Percentiles rank a stretch among this genome's conserved stretches.
Conservation (phyloP, 768 basidiomycete species). For the Podaxis pistillaris region DNA sequence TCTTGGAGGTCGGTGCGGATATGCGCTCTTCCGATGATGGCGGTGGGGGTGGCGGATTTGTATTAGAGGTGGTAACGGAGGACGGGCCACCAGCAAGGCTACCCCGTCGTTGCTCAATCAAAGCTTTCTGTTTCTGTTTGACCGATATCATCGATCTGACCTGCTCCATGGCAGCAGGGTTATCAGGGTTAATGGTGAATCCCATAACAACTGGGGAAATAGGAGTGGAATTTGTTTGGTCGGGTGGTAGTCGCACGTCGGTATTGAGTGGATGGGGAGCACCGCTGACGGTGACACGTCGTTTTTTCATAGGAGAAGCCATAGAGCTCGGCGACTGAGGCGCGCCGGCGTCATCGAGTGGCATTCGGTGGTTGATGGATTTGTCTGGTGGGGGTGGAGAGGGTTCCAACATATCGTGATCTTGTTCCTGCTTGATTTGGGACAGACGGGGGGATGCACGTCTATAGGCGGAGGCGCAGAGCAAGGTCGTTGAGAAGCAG, state of each 20-base stretch:
- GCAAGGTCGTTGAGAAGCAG: slow-evolving; percentile 7
- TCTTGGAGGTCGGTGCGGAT: slow-evolving; percentile 9
- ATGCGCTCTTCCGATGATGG: slow-evolving; percentile 9
- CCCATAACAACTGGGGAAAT: slow-evolving; percentile 69
- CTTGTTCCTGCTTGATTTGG: slow-evolving; percentile 64
- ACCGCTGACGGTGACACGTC: slow-evolving; percentile 71
- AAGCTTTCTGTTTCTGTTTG: slow-evolving; percentile 71
- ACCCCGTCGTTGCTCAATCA: slow-evolving; percentile 68
- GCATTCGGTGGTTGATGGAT: slow-evolving; percentile 20
- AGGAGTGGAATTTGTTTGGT: slow-evolving; percentile 50
- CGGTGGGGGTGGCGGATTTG: slow-evolving; percentile 20
- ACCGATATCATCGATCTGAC: slow-evolving; percentile 59
- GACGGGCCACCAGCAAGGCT: slow-evolving; percentile 46
- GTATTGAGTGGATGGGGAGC: slow-evolving; percentile 55
- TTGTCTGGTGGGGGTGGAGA: slow-evolving; percentile 33
- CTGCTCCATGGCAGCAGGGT: slow-evolving; percentile 57
- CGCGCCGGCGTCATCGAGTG: slow-evolving; percentile 25
- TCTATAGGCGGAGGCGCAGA: slow-evolving; percentile 22
- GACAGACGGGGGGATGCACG: slow-evolving; percentile 45
- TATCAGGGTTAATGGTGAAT: slow-evolving; percentile 57
- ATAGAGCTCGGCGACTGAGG: slow-evolving; percentile 41
- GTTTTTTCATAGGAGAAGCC: slow-evolving; percentile 56
- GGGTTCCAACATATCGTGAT: slow-evolving; percentile 43
- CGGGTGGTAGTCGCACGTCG: slow-evolving; percentile 40
- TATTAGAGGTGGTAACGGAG: slow-evolving; percentile 29